Evolutionary conservation across 768 basidiomycete species (phyloP).

Genomic region (Collybia nuda): DNA sequence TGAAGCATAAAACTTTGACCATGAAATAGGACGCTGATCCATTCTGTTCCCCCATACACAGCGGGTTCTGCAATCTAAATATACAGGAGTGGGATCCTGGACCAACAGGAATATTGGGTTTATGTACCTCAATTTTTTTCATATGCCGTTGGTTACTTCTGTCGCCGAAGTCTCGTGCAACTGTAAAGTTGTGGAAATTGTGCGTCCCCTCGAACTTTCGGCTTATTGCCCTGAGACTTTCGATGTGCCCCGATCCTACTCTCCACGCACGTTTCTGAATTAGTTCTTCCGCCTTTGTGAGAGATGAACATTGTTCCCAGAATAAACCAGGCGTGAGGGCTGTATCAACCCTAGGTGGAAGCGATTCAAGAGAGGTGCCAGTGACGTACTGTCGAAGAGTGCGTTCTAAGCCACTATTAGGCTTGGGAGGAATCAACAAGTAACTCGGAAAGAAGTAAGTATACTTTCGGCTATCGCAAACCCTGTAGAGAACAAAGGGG

Average conservation of each 20-base stretch:
- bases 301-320: conserved; percentile 47
- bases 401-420: conserved; percentile 60
- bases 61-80: conserved; percentile 78
- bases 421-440: conserved; percentile 87
- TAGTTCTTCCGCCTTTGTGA: conserved; percentile 57
- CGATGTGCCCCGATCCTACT: conserved; percentile 50
- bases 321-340: conserved; percentile 49
- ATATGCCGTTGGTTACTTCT: conserved; percentile 83
- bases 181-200: conserved; percentile 98
- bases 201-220: conserved; percentile 82
- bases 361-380: conserved; percentile 18
- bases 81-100: neutral
- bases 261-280: conserved; percentile 74
- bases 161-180: conserved; percentile 83
- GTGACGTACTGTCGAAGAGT: conserved; percentile 34
- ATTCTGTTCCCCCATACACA: conserved; percentile 89
- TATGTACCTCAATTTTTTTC: conserved; percentile 75
- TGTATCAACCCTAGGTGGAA: conserved; percentile 9
- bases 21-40: conserved; percentile 91
- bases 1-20: conserved; percentile 99
- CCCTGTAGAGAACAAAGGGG: conserved; percentile 38
- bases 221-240: conserved; percentile 53
- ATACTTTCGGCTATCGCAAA: conserved; percentile 95
- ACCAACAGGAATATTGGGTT: neutral
- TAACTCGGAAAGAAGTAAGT: conserved; percentile 97